These are phyloP conservation scores for Chalaropsis thielavioides DNA, from an alignment of 2,329 filamentous ascomycete species.

Conservation along the genomic window DNA sequence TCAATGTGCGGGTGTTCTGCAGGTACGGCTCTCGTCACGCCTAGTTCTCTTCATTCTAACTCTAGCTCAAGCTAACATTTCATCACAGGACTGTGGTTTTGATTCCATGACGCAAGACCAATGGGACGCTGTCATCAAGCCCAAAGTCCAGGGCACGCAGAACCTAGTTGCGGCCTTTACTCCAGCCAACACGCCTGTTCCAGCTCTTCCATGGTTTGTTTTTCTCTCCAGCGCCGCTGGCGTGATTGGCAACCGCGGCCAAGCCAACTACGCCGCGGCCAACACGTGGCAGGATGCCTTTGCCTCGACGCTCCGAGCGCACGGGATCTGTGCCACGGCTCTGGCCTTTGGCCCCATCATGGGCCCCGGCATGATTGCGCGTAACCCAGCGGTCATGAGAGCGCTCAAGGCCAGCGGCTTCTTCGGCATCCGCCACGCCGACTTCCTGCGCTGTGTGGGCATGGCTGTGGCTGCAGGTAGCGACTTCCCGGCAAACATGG, in stretches of 20 bases:
- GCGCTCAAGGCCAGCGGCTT: constrained; percentile 38
- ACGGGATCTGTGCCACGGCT: constrained; percentile 31
- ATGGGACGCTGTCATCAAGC: constrained; percentile 24
- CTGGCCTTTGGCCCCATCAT: constrained; percentile 41
- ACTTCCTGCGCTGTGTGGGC: constrained; percentile 35
- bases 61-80: constrained; percentile 1
- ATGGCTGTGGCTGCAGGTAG: constrained; percentile 30
- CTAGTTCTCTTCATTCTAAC: not conserved
- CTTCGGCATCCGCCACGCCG: constrained; percentile 37
- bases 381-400: constrained; percentile 33
- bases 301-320: constrained; percentile 25
- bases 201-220: constrained; percentile 20
- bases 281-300: constrained; percentile 38
- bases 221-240: constrained; percentile 26
- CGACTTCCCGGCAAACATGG: constrained; percentile 32
- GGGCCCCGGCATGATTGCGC: constrained; percentile 39
- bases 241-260: constrained; percentile 40
- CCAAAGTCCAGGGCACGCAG: constrained; percentile 29
- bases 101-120: constrained; percentile 26
- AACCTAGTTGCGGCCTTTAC: constrained; percentile 27
- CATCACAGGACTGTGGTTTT: constrained; percentile 23
- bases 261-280: constrained; percentile 44
- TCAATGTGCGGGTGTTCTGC: constrained; percentile 27
- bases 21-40: constrained; percentile 17
- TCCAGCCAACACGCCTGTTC: constrained; percentile 25